These are phyloP conservation scores for Geum urbanum DNA, from an alignment of 306 rosid genomes.

Conservation along the genomic window DNA sequence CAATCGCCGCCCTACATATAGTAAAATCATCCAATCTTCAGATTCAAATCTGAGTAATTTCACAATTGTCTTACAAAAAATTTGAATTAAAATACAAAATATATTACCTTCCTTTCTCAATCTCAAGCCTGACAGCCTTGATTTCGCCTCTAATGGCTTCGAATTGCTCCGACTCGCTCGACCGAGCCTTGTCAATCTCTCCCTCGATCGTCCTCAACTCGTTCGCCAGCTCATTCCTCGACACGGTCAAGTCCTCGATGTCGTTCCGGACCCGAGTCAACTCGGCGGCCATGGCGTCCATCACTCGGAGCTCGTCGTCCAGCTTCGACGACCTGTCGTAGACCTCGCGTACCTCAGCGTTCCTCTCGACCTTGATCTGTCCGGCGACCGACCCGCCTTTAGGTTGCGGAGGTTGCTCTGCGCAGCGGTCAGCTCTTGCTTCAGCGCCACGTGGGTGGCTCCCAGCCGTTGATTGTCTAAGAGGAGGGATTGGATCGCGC, in stretches of 20 bases:
- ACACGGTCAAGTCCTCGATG: constrained; percentile 34
- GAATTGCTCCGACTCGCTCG: constrained; percentile 36
- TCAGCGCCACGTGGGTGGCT: constrained; percentile 75
- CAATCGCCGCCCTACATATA: constrained; percentile 67
- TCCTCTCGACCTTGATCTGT: constrained; percentile 54
- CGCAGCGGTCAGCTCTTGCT: constrained; percentile 62
- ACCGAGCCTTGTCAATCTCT: constrained; percentile 37
- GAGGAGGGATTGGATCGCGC: constrained; percentile 72
- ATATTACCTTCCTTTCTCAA: constrained; percentile 75
- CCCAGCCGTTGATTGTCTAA: constrained; percentile 80
- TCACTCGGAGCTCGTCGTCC: constrained; percentile 64
- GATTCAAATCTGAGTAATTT: background rate
- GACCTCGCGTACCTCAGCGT: constrained; percentile 62
- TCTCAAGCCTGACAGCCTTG: constrained; percentile 51
- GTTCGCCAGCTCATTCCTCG: constrained; percentile 43
- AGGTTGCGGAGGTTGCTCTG: constrained; percentile 58
- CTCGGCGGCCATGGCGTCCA: constrained; percentile 52
- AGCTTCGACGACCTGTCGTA: constrained; percentile 64
- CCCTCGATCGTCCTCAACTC: constrained; percentile 45
- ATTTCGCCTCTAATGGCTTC: constrained; percentile 48
- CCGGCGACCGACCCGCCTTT: constrained; percentile 43
- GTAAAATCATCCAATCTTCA: background rate
- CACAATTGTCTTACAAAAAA: background rate
- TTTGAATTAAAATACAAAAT: background rate
- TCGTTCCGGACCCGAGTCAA: constrained; percentile 55